These are phyloP conservation scores for Camellia granthamiana DNA, from an alignment of 148 eudicot species.

Conservation along the genomic window DNA sequence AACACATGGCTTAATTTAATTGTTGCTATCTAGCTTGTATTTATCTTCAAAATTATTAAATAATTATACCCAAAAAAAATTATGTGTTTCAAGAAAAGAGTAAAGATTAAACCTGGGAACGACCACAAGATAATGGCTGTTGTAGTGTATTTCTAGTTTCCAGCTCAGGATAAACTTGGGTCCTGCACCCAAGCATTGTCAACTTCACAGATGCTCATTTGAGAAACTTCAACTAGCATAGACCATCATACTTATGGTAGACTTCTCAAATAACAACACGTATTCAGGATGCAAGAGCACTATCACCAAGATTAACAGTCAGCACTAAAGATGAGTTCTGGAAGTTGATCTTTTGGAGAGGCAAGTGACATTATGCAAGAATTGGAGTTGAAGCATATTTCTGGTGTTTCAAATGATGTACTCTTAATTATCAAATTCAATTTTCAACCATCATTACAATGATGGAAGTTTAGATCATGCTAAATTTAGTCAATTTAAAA, in stretches of 20 bases:
- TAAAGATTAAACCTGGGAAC: constrained; percentile 42
- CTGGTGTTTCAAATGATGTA: neutral
- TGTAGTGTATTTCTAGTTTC: constrained; percentile 63
- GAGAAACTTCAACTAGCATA: constrained; percentile 9
- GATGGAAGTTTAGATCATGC: constrained; percentile 6
- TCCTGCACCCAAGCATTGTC: constrained; percentile 28
- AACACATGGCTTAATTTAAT: neutral
- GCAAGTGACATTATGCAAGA: neutral
- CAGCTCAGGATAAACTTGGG: constrained; percentile 84
- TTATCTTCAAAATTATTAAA: constrained; percentile 1
- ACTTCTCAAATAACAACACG: neutral
- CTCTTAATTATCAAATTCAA: too few species aligned
- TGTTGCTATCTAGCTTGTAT: neutral
- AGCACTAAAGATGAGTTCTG: neutral
- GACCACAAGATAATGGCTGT: constrained; percentile 58
- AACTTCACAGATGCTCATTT: neutral
- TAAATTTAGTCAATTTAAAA: neutral
- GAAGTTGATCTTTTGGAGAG: too few species aligned
- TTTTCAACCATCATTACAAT: neutral
- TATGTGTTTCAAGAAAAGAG: neutral
- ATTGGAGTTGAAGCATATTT: neutral
- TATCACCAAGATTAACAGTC: neutral
- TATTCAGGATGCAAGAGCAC: neutral
- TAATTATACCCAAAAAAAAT: neutral
- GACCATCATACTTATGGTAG: neutral